A percentile compares a stretch with the other conserved stretches of the same genome.
These are phyloP conservation scores for Daucus carota DNA, from an alignment of 129 eudicot genomes.

Conservation along the genomic window DNA sequence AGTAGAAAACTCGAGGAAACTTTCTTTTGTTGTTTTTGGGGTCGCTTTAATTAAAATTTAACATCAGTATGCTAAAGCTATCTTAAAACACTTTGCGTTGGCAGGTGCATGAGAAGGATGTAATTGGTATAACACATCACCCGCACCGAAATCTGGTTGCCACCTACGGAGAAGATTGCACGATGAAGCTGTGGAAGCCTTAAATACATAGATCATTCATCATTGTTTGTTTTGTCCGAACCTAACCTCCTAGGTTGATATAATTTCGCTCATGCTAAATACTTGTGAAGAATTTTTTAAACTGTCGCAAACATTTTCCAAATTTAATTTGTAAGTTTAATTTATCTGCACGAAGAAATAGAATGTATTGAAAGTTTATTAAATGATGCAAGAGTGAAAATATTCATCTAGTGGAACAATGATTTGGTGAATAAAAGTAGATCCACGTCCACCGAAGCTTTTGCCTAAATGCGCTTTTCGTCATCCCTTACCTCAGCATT, in stretches of 20 bases:
- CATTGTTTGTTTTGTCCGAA: not conserved
- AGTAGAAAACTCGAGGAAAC: not conserved
- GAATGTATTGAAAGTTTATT: no score
- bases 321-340: not conserved
- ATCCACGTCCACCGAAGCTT: not conserved
- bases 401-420: no score
- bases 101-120: constrained; percentile 98
- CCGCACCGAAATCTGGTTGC: constrained; percentile 94
- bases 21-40: not conserved
- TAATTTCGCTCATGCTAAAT: not conserved
- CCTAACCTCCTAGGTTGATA: not conserved
- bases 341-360: not conserved
- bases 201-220: constrained; percentile 11
- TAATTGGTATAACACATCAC: constrained; percentile 86
- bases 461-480: not conserved
- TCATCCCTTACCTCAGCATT: not conserved
- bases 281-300: not conserved
- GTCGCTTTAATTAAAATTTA: not conserved
- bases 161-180: constrained; percentile 85
- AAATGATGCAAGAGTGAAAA: no score
- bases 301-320: not conserved
- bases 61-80: not conserved
- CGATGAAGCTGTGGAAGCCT: constrained; percentile 98
- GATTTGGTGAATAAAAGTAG: not conserved
- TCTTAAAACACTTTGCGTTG: not conserved